Conservation (phyloP, 2,329 filamentous ascomycete species). For the Periconia sp. region DNA sequence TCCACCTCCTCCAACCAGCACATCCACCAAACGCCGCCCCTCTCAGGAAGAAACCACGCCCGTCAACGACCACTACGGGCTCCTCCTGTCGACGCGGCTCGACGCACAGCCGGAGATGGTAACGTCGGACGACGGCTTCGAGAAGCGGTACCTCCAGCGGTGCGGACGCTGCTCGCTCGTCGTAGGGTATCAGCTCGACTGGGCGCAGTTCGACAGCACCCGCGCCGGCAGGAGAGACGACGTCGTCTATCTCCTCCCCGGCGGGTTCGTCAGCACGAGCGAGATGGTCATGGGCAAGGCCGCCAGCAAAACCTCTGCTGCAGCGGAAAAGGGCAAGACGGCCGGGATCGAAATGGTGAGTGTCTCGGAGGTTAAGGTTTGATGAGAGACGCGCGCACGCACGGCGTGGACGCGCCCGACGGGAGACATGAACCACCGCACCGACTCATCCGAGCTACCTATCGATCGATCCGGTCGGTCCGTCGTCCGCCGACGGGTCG, state of each 20-base stretch:
- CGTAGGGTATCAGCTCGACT: conserved; percentile 64
- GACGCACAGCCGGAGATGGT: conserved; percentile 56
- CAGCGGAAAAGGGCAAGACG: conserved; percentile 6
- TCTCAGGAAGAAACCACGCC: conserved; percentile 10
- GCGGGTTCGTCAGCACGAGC: conserved; percentile 59
- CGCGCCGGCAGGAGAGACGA: conserved; percentile 43
- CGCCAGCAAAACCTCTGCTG: conserved; percentile 8
- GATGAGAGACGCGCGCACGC: too few species aligned
- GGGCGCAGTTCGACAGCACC: conserved; percentile 48
- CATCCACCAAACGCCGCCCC: conserved; percentile 15
- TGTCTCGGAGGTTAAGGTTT: conserved; percentile 27
- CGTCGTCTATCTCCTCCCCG: conserved; percentile 63
- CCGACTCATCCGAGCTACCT: too few species aligned
- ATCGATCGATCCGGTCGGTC: too few species aligned
- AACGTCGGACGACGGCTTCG: conserved; percentile 64
- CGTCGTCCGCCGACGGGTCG: too few species aligned
- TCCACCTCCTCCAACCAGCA: conserved; percentile 17
- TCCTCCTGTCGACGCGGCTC: conserved; percentile 52
- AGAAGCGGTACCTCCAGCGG: conserved; percentile 62
- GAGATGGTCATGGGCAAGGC: conserved; percentile 53
- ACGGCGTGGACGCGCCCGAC: too few species aligned
- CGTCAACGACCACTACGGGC: conserved; percentile 47
- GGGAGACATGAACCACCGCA: too few species aligned
- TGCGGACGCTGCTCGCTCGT: conserved; percentile 64
- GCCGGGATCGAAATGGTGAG: conserved; percentile 15